Percentiles rank a stretch among this genome's conserved stretches.
phyloP scores from a whole-genome alignment of 441 rosid species.

The Iberis amara region DNA sequence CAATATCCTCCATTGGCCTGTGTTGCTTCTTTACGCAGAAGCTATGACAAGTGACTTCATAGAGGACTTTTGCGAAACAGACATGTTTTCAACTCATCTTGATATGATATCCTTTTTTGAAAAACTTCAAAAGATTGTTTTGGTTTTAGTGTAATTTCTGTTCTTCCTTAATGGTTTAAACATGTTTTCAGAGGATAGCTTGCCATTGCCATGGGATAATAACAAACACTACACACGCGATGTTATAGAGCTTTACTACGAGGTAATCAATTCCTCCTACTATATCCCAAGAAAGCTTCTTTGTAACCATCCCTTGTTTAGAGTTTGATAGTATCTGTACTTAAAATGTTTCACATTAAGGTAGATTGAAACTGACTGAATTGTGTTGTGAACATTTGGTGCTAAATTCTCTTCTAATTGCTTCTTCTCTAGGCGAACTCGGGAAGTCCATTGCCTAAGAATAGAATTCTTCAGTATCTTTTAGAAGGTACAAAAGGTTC shows the following conservation, averaged over 20 bases:
- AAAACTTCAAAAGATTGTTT: too few species aligned
- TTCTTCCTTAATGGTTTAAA: slow-evolving; percentile 51
- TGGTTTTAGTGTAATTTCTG: slow-evolving; percentile 5
- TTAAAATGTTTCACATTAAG: slow-evolving; percentile 1
- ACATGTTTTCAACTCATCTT: slow-evolving; percentile 74
- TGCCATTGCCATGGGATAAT: slow-evolving; percentile 74
- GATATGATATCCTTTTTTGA: slow-evolving; percentile 69
- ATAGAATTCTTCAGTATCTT: slow-evolving; percentile 47
- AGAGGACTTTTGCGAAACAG: slow-evolving; percentile 83
- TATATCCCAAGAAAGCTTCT: neutral
- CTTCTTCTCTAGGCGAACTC: slow-evolving; percentile 50
- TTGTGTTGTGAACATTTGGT: slow-evolving; percentile 5
- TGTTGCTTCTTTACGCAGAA: slow-evolving; percentile 82
- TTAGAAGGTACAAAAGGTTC: slow-evolving; percentile 84
- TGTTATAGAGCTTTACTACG: slow-evolving; percentile 70
- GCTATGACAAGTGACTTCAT: slow-evolving; percentile 89
- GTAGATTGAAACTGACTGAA: neutral
- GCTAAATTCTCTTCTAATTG: slow-evolving; percentile 11
- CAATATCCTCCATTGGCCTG: slow-evolving; percentile 84
- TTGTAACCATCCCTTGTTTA: neutral
- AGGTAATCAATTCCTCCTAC: slow-evolving; percentile 40
- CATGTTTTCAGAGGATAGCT: slow-evolving; percentile 77
- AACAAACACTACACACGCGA: slow-evolving; percentile 61
- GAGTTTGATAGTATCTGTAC: neutral
- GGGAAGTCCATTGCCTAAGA: slow-evolving; percentile 42